These are phyloP conservation scores for Parachaetomium inaequale DNA, from an alignment of 495 filamentous ascomycete species.

Conservation along the genomic window DNA sequence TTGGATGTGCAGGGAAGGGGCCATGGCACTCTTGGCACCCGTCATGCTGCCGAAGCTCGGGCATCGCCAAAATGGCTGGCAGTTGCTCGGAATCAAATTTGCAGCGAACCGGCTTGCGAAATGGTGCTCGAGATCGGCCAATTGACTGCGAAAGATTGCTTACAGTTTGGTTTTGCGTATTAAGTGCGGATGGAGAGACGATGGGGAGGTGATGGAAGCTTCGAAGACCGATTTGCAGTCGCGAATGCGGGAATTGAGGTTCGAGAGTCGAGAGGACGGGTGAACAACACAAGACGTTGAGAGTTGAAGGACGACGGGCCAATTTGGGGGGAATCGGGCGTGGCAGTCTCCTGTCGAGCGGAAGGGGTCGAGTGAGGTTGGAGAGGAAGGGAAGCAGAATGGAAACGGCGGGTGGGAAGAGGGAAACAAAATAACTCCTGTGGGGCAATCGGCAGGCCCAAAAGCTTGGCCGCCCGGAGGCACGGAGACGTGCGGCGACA, in stretches of 20 bases:
- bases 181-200: background rate
- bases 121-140: background rate
- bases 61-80: background rate
- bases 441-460: conserved; percentile 18
- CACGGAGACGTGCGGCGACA: conserved; percentile 10
- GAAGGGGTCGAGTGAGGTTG: conserved; percentile 36
- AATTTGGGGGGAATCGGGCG: conserved; percentile 20
- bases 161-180: conserved; percentile 16
- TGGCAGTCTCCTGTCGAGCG: conserved; percentile 25
- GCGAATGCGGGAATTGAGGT: background rate
- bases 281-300: conserved; percentile 37
- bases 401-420: conserved; percentile 19
- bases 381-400: conserved; percentile 22
- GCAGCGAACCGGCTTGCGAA: background rate
- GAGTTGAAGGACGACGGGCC: conserved; percentile 16
- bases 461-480: conserved; percentile 32
- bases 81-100: background rate
- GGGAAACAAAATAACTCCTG: conserved; percentile 33
- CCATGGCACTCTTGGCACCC: conserved; percentile 19
- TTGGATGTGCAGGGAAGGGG: too few relatives aligned
- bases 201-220: background rate
- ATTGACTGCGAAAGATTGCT: conserved; percentile 13
- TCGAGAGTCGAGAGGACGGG: conserved; percentile 8
- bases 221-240: background rate
- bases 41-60: conserved; percentile 16